These are phyloP conservation scores for Tillandsia fasciculata DNA, from an alignment of 176 grass and related monocot genomes.

Conservation along the genomic window DNA sequence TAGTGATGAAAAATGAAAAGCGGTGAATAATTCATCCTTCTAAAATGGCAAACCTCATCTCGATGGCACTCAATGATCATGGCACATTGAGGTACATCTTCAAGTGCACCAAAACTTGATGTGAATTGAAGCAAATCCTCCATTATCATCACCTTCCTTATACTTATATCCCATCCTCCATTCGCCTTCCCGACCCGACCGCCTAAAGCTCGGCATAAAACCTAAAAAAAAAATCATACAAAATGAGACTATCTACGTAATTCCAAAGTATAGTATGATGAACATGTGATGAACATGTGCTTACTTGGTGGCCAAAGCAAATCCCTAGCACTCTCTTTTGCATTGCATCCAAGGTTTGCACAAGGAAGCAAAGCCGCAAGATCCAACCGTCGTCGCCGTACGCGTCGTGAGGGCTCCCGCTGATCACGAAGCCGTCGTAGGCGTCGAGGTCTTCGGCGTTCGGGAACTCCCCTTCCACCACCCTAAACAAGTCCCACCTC, in stretches of 20 bases:
- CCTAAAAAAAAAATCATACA: conserved; percentile 24
- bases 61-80: conserved; percentile 69
- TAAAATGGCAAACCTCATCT: conserved; percentile 46
- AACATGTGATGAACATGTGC: not conserved
- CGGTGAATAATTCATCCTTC: not conserved
- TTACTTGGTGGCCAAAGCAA: conserved; percentile 91
- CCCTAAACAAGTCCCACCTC: conserved; percentile 65
- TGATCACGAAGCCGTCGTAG: conserved; percentile 87
- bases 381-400: conserved; percentile 65
- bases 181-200: conserved; percentile 42
- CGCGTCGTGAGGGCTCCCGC: conserved; percentile 73
- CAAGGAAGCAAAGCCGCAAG: conserved; percentile 41
- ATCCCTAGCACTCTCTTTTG: conserved; percentile 63
- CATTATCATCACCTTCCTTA: conserved; percentile 47
- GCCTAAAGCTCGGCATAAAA: conserved; percentile 70
- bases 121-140: conserved; percentile 18
- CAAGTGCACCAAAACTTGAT: conserved; percentile 27
- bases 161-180: conserved; percentile 61
- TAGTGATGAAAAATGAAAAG: not conserved
- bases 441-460: conserved; percentile 9
- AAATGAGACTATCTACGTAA: not conserved
- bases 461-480: conserved; percentile 68
- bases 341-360: conserved; percentile 38
- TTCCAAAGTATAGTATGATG: not conserved
- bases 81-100: conserved; percentile 22